Conservation (phyloP, 305 asterid genomes). For the Fraxinus floribunda region DNA sequence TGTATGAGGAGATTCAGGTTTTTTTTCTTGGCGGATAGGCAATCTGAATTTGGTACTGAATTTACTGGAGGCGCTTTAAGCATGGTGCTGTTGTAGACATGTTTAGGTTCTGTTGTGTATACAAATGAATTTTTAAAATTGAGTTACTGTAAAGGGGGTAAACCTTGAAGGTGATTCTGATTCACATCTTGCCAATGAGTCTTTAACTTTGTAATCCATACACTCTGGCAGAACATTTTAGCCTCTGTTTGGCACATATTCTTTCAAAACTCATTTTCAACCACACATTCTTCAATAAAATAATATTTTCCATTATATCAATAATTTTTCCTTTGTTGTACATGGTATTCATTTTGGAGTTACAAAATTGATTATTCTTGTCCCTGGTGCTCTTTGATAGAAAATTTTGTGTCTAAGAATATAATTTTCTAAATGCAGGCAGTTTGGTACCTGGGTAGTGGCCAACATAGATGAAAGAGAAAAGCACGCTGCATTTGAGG, state of each 20-base stretch:
- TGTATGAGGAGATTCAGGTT: background rate
- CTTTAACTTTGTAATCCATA: background rate
- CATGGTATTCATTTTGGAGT: background rate
- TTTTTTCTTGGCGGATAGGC: background rate
- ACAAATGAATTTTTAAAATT: background rate
- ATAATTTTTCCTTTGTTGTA: too few relatives aligned
- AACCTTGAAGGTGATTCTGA: background rate
- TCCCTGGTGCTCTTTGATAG: background rate
- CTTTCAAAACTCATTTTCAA: too few relatives aligned
- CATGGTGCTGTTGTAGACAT: background rate
- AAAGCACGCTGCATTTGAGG: constrained; percentile 42
- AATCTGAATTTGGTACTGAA: background rate
- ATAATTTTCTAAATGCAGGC: constrained; percentile 43
- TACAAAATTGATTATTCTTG: background rate
- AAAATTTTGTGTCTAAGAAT: background rate
- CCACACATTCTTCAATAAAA: too few relatives aligned
- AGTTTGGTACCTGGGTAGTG: constrained; percentile 69
- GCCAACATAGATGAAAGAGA: constrained; percentile 46
- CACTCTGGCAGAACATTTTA: constrained; percentile 4
- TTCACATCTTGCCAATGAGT: background rate
- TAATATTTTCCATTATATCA: too few relatives aligned
- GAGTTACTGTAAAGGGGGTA: background rate
- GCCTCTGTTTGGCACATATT: background rate
- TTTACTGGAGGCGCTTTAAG: background rate
- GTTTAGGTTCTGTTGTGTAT: background rate